Conservation (phyloP, 1,284 basidiomycete genomes). For the Coriolopsis trogii region DNA sequence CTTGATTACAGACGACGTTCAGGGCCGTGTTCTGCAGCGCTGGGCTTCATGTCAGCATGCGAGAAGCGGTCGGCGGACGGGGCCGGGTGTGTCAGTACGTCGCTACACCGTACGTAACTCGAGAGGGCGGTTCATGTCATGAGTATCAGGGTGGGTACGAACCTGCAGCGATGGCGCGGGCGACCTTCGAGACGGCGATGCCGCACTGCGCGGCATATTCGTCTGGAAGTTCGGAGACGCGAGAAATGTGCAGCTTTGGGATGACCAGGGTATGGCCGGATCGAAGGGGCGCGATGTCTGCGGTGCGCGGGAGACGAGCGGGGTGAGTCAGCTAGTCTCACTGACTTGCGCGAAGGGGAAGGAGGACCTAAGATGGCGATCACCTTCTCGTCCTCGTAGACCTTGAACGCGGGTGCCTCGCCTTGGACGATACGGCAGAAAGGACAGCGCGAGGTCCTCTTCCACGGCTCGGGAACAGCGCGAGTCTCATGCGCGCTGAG, state of each 20-base stretch:
- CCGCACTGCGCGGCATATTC: constrained; percentile 63
- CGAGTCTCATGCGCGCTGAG: constrained; percentile 63
- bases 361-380: constrained; percentile 66
- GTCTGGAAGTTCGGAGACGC: constrained; percentile 67
- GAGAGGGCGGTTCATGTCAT: too few relatives aligned
- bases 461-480: constrained; percentile 47
- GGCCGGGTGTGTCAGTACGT: background rate
- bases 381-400: constrained; percentile 70
- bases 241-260: constrained; percentile 62
- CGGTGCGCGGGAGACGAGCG: background rate
- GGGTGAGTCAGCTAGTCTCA: background rate
- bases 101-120: too few relatives aligned
- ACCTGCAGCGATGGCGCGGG: constrained; percentile 66
- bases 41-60: constrained; percentile 36
- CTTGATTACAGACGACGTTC: constrained; percentile 80
- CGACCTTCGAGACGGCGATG: constrained; percentile 59
- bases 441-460: constrained; percentile 47
- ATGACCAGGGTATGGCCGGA: constrained; percentile 70
- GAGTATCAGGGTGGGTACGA: background rate
- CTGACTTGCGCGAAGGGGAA: constrained; percentile 3
- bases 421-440: constrained; percentile 66
- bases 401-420: constrained; percentile 47
- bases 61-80: background rate
- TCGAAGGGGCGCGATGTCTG: constrained; percentile 74
- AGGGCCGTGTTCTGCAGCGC: constrained; percentile 66